Evolutionary conservation across 2,329 filamentous ascomycete species (phyloP), one percentile per base, ranked within the genome.

Genomic region (Aspergillus ochraceus): DNA sequence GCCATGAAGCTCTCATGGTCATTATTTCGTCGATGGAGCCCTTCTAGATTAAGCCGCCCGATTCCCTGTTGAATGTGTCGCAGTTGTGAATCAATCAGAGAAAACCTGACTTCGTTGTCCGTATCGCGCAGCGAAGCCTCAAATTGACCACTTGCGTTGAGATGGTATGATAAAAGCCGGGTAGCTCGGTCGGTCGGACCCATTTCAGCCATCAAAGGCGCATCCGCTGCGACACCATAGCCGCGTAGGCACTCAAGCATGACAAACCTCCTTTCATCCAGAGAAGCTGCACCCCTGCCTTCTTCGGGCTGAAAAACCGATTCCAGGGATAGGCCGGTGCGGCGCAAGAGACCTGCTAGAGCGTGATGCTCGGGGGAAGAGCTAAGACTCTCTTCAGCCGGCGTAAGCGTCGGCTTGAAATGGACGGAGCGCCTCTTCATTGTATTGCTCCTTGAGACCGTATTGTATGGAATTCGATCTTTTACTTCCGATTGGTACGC

Each of bases 271-370:
- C 74, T 75, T 52, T 74, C 71, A 45, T 68, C 58, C 12, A 77
- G 66, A 5, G 61, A 55, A 12, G 60, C 58, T 19, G 61, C 62
- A 36, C 65, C 64, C 39, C 60, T 60, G 47, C 62, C 57, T 56
- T 59, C 64, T 29, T 68, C 65, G 1, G 67, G 60, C 6, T 67
- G 65, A 42, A 71, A 64, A 2, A 73, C 61, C 6, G 68, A 69
- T 52, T 72, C 68, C 4, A 66, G 59, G 4, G 71, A 66, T 26
- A 76, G 60, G 8, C 74, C 74, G 32, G 74, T 59, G 20, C 74
- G 74, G 49, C 75, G 73, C 55, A 76, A 59, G 19, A 77, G 57
- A 47, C 61, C 69, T 46, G 71, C 71, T 3, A 77, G 58, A 46
- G 62, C 63, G 22, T 70, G 70, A 22, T 67, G 63, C 29, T 72